Base-by-base conservation (phyloP, 2,329 filamentous ascomycete species). In the Salinomyces thailandicus region DNA sequence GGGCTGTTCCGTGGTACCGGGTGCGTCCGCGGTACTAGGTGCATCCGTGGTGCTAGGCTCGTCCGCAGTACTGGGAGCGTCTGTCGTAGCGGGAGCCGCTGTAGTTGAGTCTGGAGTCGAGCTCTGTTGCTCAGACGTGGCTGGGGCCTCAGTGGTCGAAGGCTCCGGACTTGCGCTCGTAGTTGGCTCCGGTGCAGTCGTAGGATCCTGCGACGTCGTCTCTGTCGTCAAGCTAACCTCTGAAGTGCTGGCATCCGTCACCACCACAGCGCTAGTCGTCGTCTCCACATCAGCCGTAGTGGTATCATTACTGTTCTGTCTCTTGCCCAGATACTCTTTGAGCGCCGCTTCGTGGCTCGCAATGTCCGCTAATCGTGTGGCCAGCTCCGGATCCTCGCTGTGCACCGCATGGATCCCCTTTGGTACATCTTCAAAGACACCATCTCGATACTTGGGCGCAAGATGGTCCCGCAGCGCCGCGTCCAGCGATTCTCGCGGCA, bases 381-480 rank as follows among this genome's bases (percentile, higher is more conserved):
- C 77, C 24, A 82, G 64, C 24, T 70, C 66, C 15, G 75, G 70
- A 52, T 83, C 71, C 45, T 72, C 69, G 29, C 66, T 63, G 59
- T 77, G 72, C 18, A 81, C 67, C 20, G 71, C 73, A 55, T 81
- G 73, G 37, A 81, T 66, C 17, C 77, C 78, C 8, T 69, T 65
- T 46, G 68, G 69, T 51, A 81, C 79, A 44, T 75, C 73, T 44
- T 73, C 68, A 56, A 78, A 82, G 38, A 83, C 69, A 40, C 79
- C 80, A 52, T 82, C 72, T 54, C 76, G 71, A 60, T 78, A 84
- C 52, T 74, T 73, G 32, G 70, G 68, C 31, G 73, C 71, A 36
- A 78, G 65, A 49, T 77, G 70, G 43, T 69, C 64, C 56, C 82
- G 77, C 19, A 86, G 66, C 36, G 81, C 72, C 31, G 72, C 70